Evolutionary conservation across 768 basidiomycete species (phyloP), one percentile per base, ranked within the genome.

Genomic region (Pisolithus tinctorius): DNA sequence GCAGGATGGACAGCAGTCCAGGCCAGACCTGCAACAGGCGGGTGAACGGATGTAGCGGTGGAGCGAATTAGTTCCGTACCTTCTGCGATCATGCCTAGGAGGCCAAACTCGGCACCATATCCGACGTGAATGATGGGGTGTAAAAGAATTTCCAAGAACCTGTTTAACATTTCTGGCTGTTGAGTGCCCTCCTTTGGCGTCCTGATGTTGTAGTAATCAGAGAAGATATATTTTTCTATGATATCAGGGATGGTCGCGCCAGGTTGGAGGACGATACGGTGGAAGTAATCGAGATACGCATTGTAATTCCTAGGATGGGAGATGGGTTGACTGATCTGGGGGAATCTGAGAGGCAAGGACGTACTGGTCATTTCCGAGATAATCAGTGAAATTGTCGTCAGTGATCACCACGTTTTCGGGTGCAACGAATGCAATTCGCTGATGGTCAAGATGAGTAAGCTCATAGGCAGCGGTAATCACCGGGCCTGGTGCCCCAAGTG

Each of bases 51-150:
- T 4, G 34, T 25, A 6, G 16, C 7, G 8, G 43, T 20, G 20
- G 26, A 40, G 26, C 16, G 44, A 25, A 13, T 25, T 9, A n/a
- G 27, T 27, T 3, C 46, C 46, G 11, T 27, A 82, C 85, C 84
- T 71, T 88, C 85, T 3, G 78, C 79, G 3, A 82, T 66, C 55
- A 84, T 71, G 2, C 84, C 85, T 10, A 75, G 76, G 31, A 86
- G 47, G 13, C 75, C 75, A 52, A 87, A 86, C 60, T 87, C 86
- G 7, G 75, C 64, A 2, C 83, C 86, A 59, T 80, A 79, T 4
- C 82, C 84, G 4, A 69, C 55, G 58, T 86, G 82, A 37, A 88
- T 86, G 50, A 86, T 55, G 0, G 84, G 81, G 54, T 88, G 86
- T 2, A 86, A 51, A 23, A 87, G 64, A 17, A 82, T 83, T 11